Evolutionary conservation across 257 asterid species (phyloP).

Genomic region (Solanum dulcamara): DNA sequence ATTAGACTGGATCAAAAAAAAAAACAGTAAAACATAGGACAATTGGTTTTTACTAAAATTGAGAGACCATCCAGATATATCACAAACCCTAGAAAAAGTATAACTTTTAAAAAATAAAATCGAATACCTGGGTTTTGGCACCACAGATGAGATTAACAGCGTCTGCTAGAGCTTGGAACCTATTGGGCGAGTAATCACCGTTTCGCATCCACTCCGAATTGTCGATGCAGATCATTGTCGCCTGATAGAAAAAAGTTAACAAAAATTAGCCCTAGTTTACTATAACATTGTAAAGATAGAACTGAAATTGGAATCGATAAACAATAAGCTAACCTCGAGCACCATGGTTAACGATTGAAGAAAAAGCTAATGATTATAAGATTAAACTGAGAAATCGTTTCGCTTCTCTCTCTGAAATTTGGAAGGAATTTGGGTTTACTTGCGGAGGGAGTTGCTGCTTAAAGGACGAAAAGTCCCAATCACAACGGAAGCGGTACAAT

Average conservation of each 20-base stretch:
- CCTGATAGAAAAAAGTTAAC: constrained; percentile 17
- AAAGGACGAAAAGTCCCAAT: not conserved
- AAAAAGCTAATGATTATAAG: not conserved
- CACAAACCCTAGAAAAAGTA: not conserved
- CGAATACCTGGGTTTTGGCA: constrained; percentile 76
- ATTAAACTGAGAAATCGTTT: not conserved
- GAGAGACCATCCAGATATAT: not conserved
- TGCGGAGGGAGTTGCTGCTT: not conserved
- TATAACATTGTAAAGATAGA: not conserved
- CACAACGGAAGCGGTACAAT: not conserved
- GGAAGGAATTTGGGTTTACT: not conserved
- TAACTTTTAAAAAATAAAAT: not conserved
- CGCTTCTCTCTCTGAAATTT: not conserved
- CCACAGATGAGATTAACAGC: constrained; percentile 98
- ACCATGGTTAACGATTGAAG: constrained; percentile 45
- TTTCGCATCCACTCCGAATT: constrained; percentile 98
- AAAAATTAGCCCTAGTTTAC: constrained; percentile 6
- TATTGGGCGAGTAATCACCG: constrained; percentile 83
- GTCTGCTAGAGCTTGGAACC: constrained; percentile 86
- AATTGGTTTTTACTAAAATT: not conserved
- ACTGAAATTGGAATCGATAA: not conserved
- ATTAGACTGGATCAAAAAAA: constrained; percentile 40
- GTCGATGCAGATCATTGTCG: constrained; percentile 96
- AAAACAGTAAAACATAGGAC: not conserved
- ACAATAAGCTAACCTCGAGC: constrained; percentile 62